phyloP scores from a whole-genome alignment of 2,329 filamentous ascomycete species.

The Gremmenia infestans region DNA sequence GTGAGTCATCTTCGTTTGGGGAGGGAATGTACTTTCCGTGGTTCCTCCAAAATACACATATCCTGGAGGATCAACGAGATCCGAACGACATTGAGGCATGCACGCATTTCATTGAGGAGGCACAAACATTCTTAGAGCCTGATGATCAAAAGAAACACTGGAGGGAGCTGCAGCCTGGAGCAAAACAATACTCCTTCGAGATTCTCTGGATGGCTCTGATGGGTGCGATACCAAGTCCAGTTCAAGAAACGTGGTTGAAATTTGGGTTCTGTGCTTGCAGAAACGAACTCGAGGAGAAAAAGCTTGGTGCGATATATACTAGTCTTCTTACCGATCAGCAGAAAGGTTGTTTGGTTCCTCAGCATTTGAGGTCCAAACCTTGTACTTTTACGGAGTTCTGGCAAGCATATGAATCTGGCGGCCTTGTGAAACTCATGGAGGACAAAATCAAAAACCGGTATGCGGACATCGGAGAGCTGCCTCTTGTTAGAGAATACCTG shows the following conservation, averaged over 20 bases:
- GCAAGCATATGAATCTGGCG: constrained; percentile 1
- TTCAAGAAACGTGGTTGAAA: constrained; percentile 1
- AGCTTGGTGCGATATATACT: constrained; percentile 2
- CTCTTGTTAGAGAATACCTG: constrained; percentile 7
- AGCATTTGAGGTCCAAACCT: not conserved
- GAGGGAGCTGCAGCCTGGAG: not conserved
- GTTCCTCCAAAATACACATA: constrained; percentile 1
- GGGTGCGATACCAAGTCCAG: not conserved
- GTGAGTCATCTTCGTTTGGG: not conserved
- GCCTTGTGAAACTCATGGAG: constrained; percentile 1
- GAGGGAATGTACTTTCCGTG: not conserved
- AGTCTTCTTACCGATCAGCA: constrained; percentile 1
- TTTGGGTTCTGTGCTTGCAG: constrained; percentile 2
- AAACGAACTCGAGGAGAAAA: constrained; percentile 1
- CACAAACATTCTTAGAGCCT: constrained; percentile 1
- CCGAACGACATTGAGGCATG: constrained; percentile 1
- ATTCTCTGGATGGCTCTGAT: constrained; percentile 1
- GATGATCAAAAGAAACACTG: constrained; percentile 1
- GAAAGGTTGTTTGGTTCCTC: not conserved
- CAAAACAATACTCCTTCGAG: constrained; percentile 2
- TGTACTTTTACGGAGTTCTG: constrained; percentile 4
- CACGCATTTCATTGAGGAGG: not conserved
- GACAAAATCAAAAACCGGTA: not conserved
- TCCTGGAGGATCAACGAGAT: not conserved
- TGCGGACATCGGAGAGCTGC: not conserved